Conservation (phyloP, 2,329 filamentous ascomycete species). For the Metarhizium anisopliae region DNA sequence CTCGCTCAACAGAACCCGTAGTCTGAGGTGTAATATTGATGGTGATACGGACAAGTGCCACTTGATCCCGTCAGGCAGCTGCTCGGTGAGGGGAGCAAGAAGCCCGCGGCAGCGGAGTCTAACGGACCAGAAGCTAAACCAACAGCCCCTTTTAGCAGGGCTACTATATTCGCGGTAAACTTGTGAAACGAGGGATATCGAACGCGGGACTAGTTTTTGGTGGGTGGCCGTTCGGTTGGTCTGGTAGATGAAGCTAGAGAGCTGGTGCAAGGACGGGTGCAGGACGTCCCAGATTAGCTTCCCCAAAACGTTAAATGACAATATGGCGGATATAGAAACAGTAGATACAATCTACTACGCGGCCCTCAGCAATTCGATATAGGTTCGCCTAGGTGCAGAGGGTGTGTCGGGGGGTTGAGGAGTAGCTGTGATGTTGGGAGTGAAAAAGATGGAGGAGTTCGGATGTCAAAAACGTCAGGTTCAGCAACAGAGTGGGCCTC, state of each 20-base stretch:
- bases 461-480: conserved; percentile 27
- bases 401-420: conserved; percentile 7
- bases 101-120: background rate
- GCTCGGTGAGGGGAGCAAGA: background rate
- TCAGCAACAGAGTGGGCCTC: conserved; percentile 26
- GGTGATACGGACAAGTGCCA: background rate
- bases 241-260: conserved; percentile 3
- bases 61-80: background rate
- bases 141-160: background rate
- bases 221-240: background rate
- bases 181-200: background rate
- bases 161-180: background rate
- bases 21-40: background rate
- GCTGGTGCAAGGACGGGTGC: conserved; percentile 28
- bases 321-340: background rate
- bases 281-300: conserved; percentile 30
- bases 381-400: conserved; percentile 1
- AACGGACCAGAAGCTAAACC: background rate
- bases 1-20: background rate
- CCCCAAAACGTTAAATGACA: conserved; percentile 3
- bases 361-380: background rate
- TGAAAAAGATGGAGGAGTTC: conserved; percentile 15
- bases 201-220: background rate
- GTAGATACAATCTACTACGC: too few species aligned
- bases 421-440: conserved; percentile 16